Base-by-base conservation (phyloP, 106 monocot genomes). In the Dioscorea zingiberensis region DNA sequence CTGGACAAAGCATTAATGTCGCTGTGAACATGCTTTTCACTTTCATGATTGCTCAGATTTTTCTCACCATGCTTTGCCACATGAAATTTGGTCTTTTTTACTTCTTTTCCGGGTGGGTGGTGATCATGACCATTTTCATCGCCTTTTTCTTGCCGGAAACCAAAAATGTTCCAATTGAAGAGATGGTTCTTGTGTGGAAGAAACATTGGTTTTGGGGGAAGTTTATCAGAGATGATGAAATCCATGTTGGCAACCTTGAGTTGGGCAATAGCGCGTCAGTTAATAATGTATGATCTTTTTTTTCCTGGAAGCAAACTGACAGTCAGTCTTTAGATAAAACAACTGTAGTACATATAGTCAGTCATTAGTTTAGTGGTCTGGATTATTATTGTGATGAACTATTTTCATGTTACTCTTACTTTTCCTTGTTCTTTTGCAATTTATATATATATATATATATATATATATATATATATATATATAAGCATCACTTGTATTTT, bases 1-100 rank as follows among this genome's bases (percentile, higher is more conserved):
- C 75, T 5, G 75, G 69, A 19, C 75, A 76, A 54, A 56, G 55
- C n/a, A 69, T 76, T 54, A 76, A 76, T 69, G 75, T 76, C 7
- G 46, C 69, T 4, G 75, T 76, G 21, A 76, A 76, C 62, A 69
- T 76, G 69, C 27, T 76, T 13, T 76, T 76, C 75, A 76, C 75
- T 7, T 76, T 76, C 69, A 13, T 76, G 27, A 69, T 76, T 14
- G 75, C 68, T 0, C 75, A 76, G 53, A 14, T 44, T 16, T 76
- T 76, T 63, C 62, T 76, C 17, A 30, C 61, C 30, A 59, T 70
- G 58, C 58, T 58, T 16, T 69, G 67, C 53, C 67, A 54, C 54
- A 54, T 67, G 54, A 58, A 69, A 27, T 67, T 67, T n/a, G 67
- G 67, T 27, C 28, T 67, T 15, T 67, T 67, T 53, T 67, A 54